phyloP scores from a whole-genome alignment of 2,329 filamentous ascomycete genomes.

The Teratosphaeria nubilosa region DNA sequence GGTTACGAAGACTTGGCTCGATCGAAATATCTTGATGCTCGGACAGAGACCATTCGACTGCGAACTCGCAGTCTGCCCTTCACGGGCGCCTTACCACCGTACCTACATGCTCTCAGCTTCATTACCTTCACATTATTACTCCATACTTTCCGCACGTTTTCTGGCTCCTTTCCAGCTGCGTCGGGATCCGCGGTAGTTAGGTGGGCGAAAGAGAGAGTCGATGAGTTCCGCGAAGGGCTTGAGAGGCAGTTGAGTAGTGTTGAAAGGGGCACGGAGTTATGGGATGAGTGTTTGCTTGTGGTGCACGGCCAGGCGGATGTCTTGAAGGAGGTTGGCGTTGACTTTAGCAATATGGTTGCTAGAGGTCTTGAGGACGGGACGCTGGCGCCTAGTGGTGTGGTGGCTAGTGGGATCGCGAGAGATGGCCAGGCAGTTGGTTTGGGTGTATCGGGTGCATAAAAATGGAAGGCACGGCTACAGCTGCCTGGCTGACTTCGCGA shows the following conservation, averaged over 20 bases:
- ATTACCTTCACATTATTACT: constrained; percentile 92
- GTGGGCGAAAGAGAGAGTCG: constrained; percentile 94
- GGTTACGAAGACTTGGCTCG: constrained; percentile 85
- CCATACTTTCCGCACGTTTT: constrained; percentile 59
- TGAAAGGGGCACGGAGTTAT: constrained; percentile 62
- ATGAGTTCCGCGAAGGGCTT: constrained; percentile 78
- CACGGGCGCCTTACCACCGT: constrained; percentile 81
- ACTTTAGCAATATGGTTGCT: constrained; percentile 76
- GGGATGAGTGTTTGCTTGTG: constrained; percentile 72
- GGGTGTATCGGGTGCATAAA: neutral
- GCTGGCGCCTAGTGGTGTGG: neutral
- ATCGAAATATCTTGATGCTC: constrained; percentile 73
- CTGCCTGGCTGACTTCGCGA: neutral
- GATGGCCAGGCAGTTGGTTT: neutral
- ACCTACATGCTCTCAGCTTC: constrained; percentile 91
- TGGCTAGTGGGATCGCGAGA: neutral
- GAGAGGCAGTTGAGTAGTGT: constrained; percentile 79
- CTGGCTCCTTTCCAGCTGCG: constrained; percentile 56
- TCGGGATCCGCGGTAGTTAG: constrained; percentile 89
- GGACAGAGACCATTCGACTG: constrained; percentile 68
- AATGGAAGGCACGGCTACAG: neutral
- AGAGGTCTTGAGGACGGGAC: constrained; percentile 31
- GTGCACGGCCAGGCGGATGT: constrained; percentile 72
- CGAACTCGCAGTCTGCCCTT: constrained; percentile 87
- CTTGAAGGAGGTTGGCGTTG: constrained; percentile 75